Base-by-base conservation (phyloP, 305 asterid genomes). In the Rubia occidens region DNA sequence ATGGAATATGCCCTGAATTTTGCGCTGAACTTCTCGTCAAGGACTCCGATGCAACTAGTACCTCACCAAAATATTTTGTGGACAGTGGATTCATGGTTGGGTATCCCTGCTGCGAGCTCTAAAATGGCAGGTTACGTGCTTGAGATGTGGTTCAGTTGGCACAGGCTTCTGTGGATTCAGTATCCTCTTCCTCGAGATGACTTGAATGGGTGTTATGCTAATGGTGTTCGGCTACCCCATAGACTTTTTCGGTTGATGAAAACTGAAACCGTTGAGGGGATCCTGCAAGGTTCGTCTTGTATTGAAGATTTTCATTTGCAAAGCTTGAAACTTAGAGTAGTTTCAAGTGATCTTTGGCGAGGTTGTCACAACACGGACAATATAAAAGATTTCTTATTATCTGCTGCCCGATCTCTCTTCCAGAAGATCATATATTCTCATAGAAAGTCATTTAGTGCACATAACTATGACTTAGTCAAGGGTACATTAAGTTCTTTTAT, bases 121-220 rank as follows among this genome's bases (percentile, higher is more conserved):
- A 84, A 83, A 76, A 53, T 95, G 71, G 80, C 92, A 62, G 79
- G 87, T 82, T 85, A 72, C 77, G 77, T 80, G 69, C 78, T 85
- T 74, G 97, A 90, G 75, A 82, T 95, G 95, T 95, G 99, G 99
- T 83, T 79, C 77, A 81, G 82, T 70, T 95, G 99, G 99, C 99
- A 91, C 76, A 75, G 80, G 81, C 76, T 85, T 75, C 82, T 91
- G 66, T 95, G 99, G 99, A 84, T 74, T 45, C 71, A 65, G 68
- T 79, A 82, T 69, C 87, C 89, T 80, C 53, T 21, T 72, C 64
- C 69, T 72, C 75, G 86, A 84, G 91, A 81, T 75, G 70, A 61
- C 68, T 40, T 45, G 42, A 75, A 80, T 45, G 77, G 80, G 71
- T 80, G 73, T 43, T 82, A 76, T 60, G 64, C 72, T 69, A 71